Evolutionary conservation across 2,329 filamentous ascomycete species (phyloP), one percentile per base, ranked within the genome.

Genomic region (Trichothecium sympodiale): DNA sequence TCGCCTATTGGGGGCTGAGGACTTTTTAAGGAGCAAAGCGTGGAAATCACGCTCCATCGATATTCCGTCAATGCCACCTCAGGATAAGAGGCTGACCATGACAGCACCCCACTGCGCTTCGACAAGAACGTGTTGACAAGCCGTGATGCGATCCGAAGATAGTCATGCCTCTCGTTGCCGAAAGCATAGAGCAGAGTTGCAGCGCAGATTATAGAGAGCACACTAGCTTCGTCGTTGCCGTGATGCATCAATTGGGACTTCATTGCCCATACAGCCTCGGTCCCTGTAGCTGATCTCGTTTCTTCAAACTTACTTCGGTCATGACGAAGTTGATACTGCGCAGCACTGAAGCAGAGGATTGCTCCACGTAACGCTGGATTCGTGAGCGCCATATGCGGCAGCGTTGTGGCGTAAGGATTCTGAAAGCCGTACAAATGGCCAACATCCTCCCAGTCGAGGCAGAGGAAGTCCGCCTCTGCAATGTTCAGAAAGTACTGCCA

Each of bases 401-500:
- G 26, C 4, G 39, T 38, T 3, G 36, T 38, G 31, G 37, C 20
- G 18, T 40, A 44, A 3, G 42, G 42, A 15, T 44, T 35, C 33
- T 44, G 42, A n/a, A 44, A 44, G 17, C 29, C 38, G 23, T 40
- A 39, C 13, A 38, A 31, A 28, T 42, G 42, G 6, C 40, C 40
- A 16, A 42, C 38, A 18, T 44, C 37, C n/a, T 38, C 34, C 36
- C 33, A 38, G 25, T 44, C 42, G 3, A 42, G 28, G 28, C 40
- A 44, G 3, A 44, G 31, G 17, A 42, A 44, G 31, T 39, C 42
- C 6, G 17, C 23, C 37, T 38, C 40, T 7, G 34, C 36, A 10
- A 40, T 34, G 20, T 27, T 30, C 4, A 44, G 35, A 20, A 44
- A 44, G 23, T 44, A 39, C 25, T 38, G 35, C 42, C 42, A 44